Conservation (phyloP, 805 yeast species). For the Teunomyces stri region DNA sequence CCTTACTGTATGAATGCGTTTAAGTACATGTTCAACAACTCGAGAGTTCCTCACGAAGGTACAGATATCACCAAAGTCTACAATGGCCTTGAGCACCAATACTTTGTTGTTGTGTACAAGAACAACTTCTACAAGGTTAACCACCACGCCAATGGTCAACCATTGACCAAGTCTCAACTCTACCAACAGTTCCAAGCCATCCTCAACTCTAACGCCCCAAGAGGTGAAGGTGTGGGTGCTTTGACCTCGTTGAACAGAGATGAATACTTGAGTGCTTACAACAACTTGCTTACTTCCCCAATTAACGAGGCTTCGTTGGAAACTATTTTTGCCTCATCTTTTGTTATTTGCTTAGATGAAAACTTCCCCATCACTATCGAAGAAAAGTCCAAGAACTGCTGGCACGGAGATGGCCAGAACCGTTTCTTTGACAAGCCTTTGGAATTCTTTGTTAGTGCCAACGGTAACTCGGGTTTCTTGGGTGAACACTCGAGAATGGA, state of each 20-base stretch:
- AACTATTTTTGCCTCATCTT: constrained; percentile 73
- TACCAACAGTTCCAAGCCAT: constrained; percentile 61
- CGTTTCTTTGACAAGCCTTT: constrained; percentile 90
- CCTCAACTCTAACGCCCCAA: constrained; percentile 34
- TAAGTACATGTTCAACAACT: constrained; percentile 85
- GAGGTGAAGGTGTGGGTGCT: constrained; percentile 65
- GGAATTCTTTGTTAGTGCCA: constrained; percentile 76
- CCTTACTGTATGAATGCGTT: constrained; percentile 97
- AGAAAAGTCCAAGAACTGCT: constrained; percentile 77
- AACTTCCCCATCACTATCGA: constrained; percentile 74
- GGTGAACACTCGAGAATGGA: constrained; percentile 99
- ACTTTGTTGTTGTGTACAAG: constrained; percentile 68
- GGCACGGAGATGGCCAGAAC: constrained; percentile 96
- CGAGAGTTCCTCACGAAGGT: constrained; percentile 70
- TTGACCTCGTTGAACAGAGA: constrained; percentile 86
- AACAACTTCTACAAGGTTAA: constrained; percentile 78
- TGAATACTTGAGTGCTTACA: constrained; percentile 64
- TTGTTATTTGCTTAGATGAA: constrained; percentile 73
- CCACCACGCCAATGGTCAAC: constrained; percentile 50
- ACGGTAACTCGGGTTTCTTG: constrained; percentile 87
- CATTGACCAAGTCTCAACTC: constrained; percentile 47
- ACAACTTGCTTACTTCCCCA: constrained; percentile 57
- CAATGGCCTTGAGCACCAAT: constrained; percentile 53
- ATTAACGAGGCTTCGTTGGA: constrained; percentile 59
- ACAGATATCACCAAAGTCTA: constrained; percentile 62